phyloP scores from a whole-genome alignment of 2,329 filamentous ascomycete species.

The Colletotrichum limetticola region DNA sequence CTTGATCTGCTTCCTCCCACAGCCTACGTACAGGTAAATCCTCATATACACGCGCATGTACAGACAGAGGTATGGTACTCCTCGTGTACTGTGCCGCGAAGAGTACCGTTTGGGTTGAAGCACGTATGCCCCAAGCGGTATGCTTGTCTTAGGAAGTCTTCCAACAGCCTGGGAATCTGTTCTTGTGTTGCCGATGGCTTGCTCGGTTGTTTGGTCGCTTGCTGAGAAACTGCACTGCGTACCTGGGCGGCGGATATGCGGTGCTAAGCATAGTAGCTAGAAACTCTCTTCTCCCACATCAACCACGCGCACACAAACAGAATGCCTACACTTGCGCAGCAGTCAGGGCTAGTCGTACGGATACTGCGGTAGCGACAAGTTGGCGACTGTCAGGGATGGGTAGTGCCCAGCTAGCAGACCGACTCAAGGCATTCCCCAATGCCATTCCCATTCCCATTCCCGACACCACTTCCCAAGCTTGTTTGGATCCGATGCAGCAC shows the following conservation, averaged over 20 bases:
- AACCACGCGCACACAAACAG: background rate
- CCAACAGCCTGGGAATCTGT: background rate
- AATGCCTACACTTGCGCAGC: background rate
- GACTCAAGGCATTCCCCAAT: constrained; percentile 13
- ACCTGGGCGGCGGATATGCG: background rate
- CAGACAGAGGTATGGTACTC: constrained; percentile 3
- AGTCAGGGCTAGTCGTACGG: background rate
- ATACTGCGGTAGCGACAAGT: background rate
- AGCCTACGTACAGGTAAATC: background rate
- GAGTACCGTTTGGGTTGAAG: background rate
- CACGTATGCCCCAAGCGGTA: background rate
- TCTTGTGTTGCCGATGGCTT: background rate
- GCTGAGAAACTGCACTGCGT: background rate
- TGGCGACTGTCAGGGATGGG: constrained; percentile 17
- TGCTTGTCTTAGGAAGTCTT: background rate
- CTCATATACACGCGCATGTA: constrained; percentile 1
- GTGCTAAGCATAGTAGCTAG: background rate
- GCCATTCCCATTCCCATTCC: constrained; percentile 1
- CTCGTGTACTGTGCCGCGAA: background rate
- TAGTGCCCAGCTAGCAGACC: constrained; percentile 20
- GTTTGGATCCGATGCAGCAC: background rate
- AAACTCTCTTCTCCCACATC: background rate
- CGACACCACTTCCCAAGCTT: constrained; percentile 21
- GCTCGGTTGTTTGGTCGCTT: background rate
- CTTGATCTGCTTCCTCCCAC: background rate